Evolutionary conservation across 208 protist species (phyloP), one percentile per base, ranked within the genome.

Genomic region (Wallacemonas sp.): DNA sequence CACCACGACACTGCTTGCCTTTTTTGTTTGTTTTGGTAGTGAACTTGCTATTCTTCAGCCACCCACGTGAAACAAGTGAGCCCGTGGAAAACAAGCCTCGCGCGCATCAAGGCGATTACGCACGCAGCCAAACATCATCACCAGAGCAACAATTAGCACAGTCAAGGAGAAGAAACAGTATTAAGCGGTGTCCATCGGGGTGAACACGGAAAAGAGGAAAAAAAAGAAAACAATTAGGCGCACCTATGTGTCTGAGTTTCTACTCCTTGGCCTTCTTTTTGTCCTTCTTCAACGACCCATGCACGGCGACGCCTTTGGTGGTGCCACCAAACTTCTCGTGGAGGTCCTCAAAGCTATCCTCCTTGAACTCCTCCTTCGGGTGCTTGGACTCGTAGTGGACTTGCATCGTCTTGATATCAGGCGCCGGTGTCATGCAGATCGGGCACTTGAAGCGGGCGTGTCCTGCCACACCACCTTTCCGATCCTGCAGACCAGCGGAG

Each of bases 381-480:
- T 91, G 84, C 37, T 50, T 66, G 26, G 80, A 75, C 46, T 91
- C 84, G 68, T 83, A 87, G 81, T 91, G 84, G 9, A 63, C 17
- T 13, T 70, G 48, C 81, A 91, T 85, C 21, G 81, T 76, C 79
- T 91, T 91, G 42, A 91, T 61, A 39, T 87, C 80, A 15, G 84
- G 84, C 0, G 81, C 78, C 39, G 66, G 78, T 4, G 71, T 29
- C 75, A 81, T 84, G 76, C 84, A 91, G 26, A 91, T 66, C 48
- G 76, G 78, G 67, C 84, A 91, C 48, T 77, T 61, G 64, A 81
- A 87, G 38, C 59, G 54, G 30, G 78, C 54, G 68, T 91, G 84
- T 5, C 84, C 84, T 1, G 78, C 84, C 2, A 26, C 52, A 52
- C 84, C 84, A 36, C 84, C 84, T 67, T 81, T 74, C 55, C 84